Conservation (phyloP, 2,329 filamentous ascomycete species). For the Colletotrichum truncatum region DNA sequence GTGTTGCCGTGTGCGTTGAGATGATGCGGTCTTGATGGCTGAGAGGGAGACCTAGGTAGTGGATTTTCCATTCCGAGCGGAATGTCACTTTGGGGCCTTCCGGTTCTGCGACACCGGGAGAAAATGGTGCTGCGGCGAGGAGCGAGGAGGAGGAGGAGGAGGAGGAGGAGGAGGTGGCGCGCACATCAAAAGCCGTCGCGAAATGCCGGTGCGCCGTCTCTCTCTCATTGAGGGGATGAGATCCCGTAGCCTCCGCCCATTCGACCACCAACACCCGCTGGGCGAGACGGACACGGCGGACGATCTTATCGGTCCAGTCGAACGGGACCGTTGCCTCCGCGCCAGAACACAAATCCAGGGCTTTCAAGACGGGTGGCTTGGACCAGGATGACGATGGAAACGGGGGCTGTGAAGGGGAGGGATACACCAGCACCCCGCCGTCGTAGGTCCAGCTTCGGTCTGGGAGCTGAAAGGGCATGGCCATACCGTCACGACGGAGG, state of each 20-base stretch:
- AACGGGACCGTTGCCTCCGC: conserved; percentile 59
- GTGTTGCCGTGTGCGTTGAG: conserved; percentile 65
- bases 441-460: conserved; percentile 65
- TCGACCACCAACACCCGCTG: conserved; percentile 68
- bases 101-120: no score
- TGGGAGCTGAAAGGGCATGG: conserved; percentile 52
- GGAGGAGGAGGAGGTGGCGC: neutral
- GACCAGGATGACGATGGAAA: no score
- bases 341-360: conserved; percentile 60
- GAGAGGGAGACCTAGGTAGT: conserved; percentile 64
- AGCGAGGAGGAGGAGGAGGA: conserved; percentile 1
- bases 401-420: conserved; percentile 40
- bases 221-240: conserved; percentile 59
- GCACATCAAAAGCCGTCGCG: conserved; percentile 66
- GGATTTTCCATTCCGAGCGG: conserved; percentile 69
- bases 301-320: conserved; percentile 54
- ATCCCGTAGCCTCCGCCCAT: conserved; percentile 65
- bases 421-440: conserved; percentile 65
- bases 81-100: conserved; percentile 56
- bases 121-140: neutral
- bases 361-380: conserved; percentile 42
- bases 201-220: conserved; percentile 66
- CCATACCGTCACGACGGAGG: conserved; percentile 50
- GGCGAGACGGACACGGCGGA: conserved; percentile 64
- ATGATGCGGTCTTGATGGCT: conserved; percentile 69